Percentiles rank a stretch among this genome's conserved stretches.
Conservation (phyloP, 345 rosid genomes). For the Hypericum androsaemum region DNA sequence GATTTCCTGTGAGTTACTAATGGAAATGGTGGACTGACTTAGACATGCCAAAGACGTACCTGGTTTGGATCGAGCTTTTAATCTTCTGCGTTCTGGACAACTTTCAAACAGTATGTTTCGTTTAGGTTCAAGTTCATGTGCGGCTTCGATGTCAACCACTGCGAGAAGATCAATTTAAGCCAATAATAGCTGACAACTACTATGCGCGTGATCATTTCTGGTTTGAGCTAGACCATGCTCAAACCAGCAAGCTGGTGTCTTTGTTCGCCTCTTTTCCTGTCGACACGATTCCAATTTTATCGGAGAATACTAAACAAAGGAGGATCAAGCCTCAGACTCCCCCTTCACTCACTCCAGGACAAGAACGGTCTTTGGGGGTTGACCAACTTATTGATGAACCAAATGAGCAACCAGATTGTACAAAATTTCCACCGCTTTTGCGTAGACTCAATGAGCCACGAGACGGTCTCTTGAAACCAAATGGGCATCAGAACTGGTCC, state of each 20-base stretch:
- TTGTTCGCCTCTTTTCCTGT: constrained; percentile 11
- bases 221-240: constrained; percentile 26
- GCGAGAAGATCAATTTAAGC: constrained; percentile 18
- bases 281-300: constrained; percentile 26
- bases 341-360: constrained; percentile 23
- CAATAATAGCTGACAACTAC: constrained; percentile 19
- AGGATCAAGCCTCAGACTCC: constrained; percentile 14
- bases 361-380: constrained; percentile 14
- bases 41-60: too few species aligned
- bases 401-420: constrained; percentile 17
- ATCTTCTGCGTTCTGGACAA: neutral
- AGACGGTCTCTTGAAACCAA: too few species aligned
- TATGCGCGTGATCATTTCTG: constrained; percentile 10
- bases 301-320: constrained; percentile 13
- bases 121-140: constrained; percentile 20
- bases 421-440: constrained; percentile 14
- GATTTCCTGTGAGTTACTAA: too few species aligned
- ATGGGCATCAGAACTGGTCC: constrained; percentile 15
- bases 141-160: constrained; percentile 18
- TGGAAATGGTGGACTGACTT: too few species aligned
- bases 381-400: constrained; percentile 10
- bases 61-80: too few species aligned
- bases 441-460: too few species aligned
- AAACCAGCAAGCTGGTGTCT: constrained; percentile 16
- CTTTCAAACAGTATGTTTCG: neutral